Evolutionary conservation across 2,329 filamentous ascomycete species (phyloP).

Genomic region (Arachnomyces sp.): DNA sequence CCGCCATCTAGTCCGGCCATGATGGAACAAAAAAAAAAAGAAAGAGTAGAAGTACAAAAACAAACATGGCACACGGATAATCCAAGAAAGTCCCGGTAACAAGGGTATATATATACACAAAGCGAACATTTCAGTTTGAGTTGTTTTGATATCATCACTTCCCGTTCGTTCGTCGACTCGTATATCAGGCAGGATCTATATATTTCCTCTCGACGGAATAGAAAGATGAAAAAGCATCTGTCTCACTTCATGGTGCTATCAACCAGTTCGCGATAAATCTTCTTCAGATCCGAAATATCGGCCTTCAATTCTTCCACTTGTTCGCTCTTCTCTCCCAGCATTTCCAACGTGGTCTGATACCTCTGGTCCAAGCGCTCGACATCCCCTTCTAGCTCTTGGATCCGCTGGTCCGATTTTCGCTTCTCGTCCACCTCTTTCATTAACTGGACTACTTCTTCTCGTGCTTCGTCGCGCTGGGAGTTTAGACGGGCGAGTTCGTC

Average conservation of each 20-base stretch:
- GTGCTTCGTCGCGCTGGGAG: constrained; percentile 81
- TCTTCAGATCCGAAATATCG: constrained; percentile 88
- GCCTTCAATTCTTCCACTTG: constrained; percentile 80
- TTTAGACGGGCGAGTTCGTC: constrained; percentile 78
- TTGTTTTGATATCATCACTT: too few species aligned
- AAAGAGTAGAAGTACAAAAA: too few species aligned
- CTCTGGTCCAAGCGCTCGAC: constrained; percentile 63
- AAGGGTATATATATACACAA: too few species aligned
- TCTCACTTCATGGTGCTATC: constrained; percentile 68
- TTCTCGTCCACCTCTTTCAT: constrained; percentile 80
- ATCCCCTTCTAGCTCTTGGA: constrained; percentile 60
- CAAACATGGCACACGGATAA: too few species aligned
- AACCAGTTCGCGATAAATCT: constrained; percentile 89
- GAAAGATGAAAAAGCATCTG: neutral
- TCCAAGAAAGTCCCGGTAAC: too few species aligned
- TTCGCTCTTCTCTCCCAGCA: constrained; percentile 96
- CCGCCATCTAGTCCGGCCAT: too few species aligned
- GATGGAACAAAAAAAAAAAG: too few species aligned
- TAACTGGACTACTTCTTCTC: constrained; percentile 80
- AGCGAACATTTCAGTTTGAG: too few species aligned
- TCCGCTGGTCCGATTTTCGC: constrained; percentile 51
- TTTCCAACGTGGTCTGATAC: constrained; percentile 86
- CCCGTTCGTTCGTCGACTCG: too few species aligned
- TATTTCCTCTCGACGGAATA: too few species aligned
- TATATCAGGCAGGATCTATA: too few species aligned